phyloP scores from a whole-genome alignment of 257 asterid species.

The Mitragyna speciosa region DNA sequence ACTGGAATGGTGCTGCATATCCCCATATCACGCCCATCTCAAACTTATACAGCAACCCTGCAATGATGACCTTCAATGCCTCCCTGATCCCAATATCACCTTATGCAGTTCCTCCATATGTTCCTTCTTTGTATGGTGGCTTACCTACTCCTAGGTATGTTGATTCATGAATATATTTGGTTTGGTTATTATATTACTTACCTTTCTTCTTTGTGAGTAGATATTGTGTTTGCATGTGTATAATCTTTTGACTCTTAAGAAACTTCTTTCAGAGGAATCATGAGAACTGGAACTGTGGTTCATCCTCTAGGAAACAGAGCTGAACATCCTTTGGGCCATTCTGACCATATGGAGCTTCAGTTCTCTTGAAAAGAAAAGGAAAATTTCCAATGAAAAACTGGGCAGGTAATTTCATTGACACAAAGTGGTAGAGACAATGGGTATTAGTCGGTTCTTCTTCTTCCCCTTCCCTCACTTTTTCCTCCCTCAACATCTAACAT shows the following conservation, averaged over 20 bases:
- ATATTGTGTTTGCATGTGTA: neutral
- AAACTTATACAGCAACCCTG: slow-evolving; percentile 54
- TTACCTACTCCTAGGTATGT: slow-evolving; percentile 48
- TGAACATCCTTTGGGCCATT: slow-evolving; percentile 20
- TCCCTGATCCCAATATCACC: slow-evolving; percentile 48
- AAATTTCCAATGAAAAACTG: slow-evolving; percentile 39
- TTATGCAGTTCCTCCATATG: slow-evolving; percentile 47
- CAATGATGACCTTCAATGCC: slow-evolving; percentile 66
- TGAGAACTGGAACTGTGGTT: slow-evolving; percentile 50
- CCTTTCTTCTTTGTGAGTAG: neutral
- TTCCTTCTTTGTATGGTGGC: slow-evolving; percentile 40
- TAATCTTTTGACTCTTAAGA: neutral
- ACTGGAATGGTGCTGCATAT: slow-evolving; percentile 56
- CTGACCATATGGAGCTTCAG: slow-evolving; percentile 43
- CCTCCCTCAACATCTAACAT: neutral
- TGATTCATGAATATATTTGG: slow-evolving; percentile 14
- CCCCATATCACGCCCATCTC: slow-evolving; percentile 52
- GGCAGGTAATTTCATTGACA: slow-evolving; percentile 51
- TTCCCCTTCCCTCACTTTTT: neutral
- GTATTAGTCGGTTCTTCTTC: neutral
- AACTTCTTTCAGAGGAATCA: slow-evolving; percentile 48
- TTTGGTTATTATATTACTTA: slow-evolving; percentile 1
- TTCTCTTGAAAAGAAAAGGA: slow-evolving; percentile 46
- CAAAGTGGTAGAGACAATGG: neutral
- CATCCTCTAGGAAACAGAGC: slow-evolving; percentile 37